These are phyloP conservation scores for Kuraishia molischiana DNA, from an alignment of 805 yeast species.

Conservation along the genomic window DNA sequence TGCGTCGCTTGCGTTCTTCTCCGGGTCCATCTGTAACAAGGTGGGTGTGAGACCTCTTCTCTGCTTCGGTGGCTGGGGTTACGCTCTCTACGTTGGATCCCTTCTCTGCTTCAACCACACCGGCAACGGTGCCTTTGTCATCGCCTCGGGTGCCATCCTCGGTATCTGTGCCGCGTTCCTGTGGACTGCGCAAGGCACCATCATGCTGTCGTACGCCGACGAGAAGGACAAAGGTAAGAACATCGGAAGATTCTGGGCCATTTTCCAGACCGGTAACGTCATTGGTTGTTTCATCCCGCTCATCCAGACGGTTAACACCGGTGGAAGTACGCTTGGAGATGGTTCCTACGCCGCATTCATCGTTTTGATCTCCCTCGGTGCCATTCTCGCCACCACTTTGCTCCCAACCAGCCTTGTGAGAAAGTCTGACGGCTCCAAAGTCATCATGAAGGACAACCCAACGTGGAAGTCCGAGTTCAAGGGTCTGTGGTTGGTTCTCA, in stretches of 20 bases:
- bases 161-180: slow-evolving; percentile 42
- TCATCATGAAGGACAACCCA: slow-evolving; percentile 34
- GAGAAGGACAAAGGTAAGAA: slow-evolving; percentile 44
- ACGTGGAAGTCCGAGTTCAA: slow-evolving; percentile 28
- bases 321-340: slow-evolving; percentile 24
- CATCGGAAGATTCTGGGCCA: slow-evolving; percentile 48
- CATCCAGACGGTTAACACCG: slow-evolving; percentile 34
- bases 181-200: slow-evolving; percentile 50
- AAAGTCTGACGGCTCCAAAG: slow-evolving; percentile 39
- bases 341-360: slow-evolving; percentile 48
- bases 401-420: slow-evolving; percentile 40
- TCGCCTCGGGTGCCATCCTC: slow-evolving; percentile 44
- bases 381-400: slow-evolving; percentile 31
- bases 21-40: slow-evolving; percentile 43
- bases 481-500: slow-evolving; percentile 15
- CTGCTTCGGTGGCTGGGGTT: slow-evolving; percentile 45
- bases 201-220: slow-evolving; percentile 46
- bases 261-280: slow-evolving; percentile 53
- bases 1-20: slow-evolving; percentile 47
- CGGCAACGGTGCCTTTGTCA: slow-evolving; percentile 36
- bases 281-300: slow-evolving; percentile 52
- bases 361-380: slow-evolving; percentile 38
- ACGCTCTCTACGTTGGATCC: slow-evolving; percentile 40
- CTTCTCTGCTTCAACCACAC: slow-evolving; percentile 34
- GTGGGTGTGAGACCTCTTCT: slow-evolving; percentile 36